Conservation (phyloP, 208 protist species). For the Vickermania spadyakhi region DNA sequence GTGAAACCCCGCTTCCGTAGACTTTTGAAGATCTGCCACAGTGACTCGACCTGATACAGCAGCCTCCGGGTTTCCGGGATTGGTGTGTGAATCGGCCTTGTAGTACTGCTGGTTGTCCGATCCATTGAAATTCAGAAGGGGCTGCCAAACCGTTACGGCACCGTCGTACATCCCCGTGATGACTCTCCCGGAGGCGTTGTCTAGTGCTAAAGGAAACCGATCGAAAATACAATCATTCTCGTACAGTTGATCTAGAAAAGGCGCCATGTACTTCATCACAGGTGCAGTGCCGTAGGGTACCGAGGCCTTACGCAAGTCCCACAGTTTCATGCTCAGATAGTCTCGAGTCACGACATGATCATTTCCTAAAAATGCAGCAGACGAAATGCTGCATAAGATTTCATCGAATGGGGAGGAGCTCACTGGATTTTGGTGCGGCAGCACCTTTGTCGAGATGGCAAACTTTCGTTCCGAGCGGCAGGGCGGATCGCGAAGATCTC, state of each 20-base stretch:
- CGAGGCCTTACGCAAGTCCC: conserved; percentile 65
- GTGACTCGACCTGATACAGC: conserved; percentile 19
- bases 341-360: conserved; percentile 81
- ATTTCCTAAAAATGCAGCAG: conserved; percentile 61
- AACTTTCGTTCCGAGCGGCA: conserved; percentile 59
- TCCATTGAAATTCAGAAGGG: conserved; percentile 18
- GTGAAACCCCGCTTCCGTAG: conserved; percentile 30
- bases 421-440: conserved; percentile 40
- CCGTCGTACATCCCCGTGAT: conserved; percentile 82
- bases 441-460: conserved; percentile 49
- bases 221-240: conserved; percentile 84
- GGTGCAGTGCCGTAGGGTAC: conserved; percentile 42
- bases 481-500: conserved; percentile 71
- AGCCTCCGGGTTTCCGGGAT: conserved; percentile 13
- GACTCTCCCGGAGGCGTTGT: conserved; percentile 63
- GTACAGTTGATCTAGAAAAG: conserved; percentile 67
- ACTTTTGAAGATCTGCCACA: conserved; percentile 36
- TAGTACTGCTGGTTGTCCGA: conserved; percentile 49
- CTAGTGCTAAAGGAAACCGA: conserved; percentile 68
- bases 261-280: conserved; percentile 63
- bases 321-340: conserved; percentile 81
- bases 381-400: conserved; percentile 79
- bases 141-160: conserved; percentile 81
- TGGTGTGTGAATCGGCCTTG: conserved; percentile 36
- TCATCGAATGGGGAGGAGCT: conserved; percentile 57